Conservation (phyloP, 345 rosid genomes). For the Rhizophora mangle region DNA sequence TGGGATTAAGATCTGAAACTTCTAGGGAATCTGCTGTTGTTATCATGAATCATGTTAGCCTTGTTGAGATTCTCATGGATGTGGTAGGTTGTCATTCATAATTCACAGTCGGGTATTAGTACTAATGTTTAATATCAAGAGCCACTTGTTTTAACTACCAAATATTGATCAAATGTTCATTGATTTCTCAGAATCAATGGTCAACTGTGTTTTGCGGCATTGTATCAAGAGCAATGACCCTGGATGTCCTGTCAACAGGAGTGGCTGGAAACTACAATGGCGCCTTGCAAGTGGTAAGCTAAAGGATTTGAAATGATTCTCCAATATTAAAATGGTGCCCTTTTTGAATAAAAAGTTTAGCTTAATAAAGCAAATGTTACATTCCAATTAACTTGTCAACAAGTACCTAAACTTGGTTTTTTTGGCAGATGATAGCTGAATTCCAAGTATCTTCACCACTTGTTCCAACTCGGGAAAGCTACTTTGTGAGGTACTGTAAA, state of each 20-base stretch:
- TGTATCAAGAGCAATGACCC: conserved; percentile 87
- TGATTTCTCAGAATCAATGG: conserved; percentile 68
- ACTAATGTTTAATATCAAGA: too few species aligned
- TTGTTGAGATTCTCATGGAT: conserved; percentile 94
- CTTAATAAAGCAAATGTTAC: too few species aligned
- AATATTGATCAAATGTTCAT: not conserved
- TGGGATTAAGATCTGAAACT: conserved; percentile 76
- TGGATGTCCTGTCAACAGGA: conserved; percentile 88
- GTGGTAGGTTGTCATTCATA: conserved; percentile 44
- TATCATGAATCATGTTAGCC: conserved; percentile 77
- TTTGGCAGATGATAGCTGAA: conserved; percentile 78
- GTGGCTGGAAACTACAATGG: conserved; percentile 98
- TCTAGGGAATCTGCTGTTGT: conserved; percentile 79
- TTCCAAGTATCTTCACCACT: conserved; percentile 91
- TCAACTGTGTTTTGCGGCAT: conserved; percentile 78
- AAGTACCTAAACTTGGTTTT: not conserved
- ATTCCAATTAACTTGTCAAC: too few species aligned
- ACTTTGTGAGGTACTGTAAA: conserved; percentile 85
- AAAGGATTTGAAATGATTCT: not conserved
- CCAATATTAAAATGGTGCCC: not conserved
- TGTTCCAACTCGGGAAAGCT: conserved; percentile 78
- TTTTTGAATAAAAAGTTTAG: too few species aligned
- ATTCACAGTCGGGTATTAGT: not conserved
- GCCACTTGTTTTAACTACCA: too few species aligned
- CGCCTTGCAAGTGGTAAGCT: conserved; percentile 89